Base-by-base conservation (phyloP, 2,329 filamentous ascomycete genomes). In the Leptographium lundbergii region DNA sequence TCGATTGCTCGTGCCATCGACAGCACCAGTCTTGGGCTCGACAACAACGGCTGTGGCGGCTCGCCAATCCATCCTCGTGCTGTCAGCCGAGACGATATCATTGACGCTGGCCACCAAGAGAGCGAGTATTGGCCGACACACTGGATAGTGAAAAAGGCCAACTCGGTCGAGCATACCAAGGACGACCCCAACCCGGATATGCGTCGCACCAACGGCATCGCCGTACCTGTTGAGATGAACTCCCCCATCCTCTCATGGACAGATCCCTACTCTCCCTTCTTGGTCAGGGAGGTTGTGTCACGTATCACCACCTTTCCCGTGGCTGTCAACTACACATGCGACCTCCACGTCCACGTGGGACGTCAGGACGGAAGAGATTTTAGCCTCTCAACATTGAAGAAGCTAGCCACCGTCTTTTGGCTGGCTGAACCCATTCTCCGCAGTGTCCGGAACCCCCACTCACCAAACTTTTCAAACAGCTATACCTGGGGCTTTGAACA, bases 141-240 rank as follows among this genome's bases (percentile, higher is more conserved):
- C 57, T 74, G 72, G 72, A 69, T 74, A 29, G 69, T 75, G 45
- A 74, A 75, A 60, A 71, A 69, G 57, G 69, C 72, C 45, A 73
- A 73, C 61, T 74, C 72, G n/a, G 70, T 71, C 4, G 66, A 68
- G 53, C 68, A 70, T 2, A 61, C 62, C 13, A 63, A 66, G 4
- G 61, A 63, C 10, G 66, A 71, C 39, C 62, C 61, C 1, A 45
- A 13, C 11, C 61, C 61, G 3, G 58, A 60, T n/a, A 2, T 22
- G 3, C 57, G 59, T 7, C 61, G 59, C 10, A 61, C 63, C 3
- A 64, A 65, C n/a, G 69, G 69, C 36, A 32, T 66, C 19, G 71
- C 69, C 66, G 67, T 71, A 3, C 66, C 72, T 0, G 67, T 72
- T 7, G 73, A 75, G 62, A 62, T 74, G 34, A 70, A 66, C 60